Evolutionary conservation across 768 basidiomycete species (phyloP).

Genomic region (Boletus rubescentipes): DNA sequence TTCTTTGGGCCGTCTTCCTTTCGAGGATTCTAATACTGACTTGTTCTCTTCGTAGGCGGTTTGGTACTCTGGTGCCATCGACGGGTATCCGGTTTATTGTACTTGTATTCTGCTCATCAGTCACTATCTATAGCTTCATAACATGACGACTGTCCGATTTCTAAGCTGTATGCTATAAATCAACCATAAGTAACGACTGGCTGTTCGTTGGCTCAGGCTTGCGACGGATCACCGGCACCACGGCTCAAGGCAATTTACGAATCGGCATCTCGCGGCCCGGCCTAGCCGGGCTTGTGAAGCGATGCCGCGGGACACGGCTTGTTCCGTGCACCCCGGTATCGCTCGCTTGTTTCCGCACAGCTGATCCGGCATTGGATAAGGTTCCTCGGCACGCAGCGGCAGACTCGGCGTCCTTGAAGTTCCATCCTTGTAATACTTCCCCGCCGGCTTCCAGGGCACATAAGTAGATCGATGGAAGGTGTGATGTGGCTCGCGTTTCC

Average conservation of each 20-base stretch:
- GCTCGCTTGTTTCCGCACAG: neutral
- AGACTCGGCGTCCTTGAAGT: neutral
- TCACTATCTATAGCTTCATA: neutral
- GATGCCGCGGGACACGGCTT: constrained; percentile 7
- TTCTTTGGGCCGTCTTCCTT: neutral
- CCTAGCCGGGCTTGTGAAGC: neutral
- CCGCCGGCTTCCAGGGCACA: constrained; percentile 4
- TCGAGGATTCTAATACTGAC: constrained; percentile 8
- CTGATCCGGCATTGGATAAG: constrained; percentile 5
- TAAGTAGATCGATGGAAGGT: constrained; percentile 15
- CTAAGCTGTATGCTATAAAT: neutral
- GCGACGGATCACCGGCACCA: too few species aligned
- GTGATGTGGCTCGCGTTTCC: constrained; percentile 1
- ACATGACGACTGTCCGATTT: neutral
- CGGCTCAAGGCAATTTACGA: neutral
- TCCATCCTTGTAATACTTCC: constrained; percentile 5
- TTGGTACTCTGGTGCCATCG: neutral
- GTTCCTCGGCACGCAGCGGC: constrained; percentile 18
- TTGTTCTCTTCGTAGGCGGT: neutral
- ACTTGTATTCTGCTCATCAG: neutral
- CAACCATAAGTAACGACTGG: too few species aligned
- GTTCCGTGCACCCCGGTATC: neutral
- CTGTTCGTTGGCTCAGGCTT: too few species aligned
- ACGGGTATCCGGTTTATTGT: neutral
- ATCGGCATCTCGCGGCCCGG: neutral